Percentiles rank a stretch among this genome's conserved stretches.
Evolutionary conservation across 106 monocot species (phyloP).

Genomic region (Hemerocallis citrina): DNA sequence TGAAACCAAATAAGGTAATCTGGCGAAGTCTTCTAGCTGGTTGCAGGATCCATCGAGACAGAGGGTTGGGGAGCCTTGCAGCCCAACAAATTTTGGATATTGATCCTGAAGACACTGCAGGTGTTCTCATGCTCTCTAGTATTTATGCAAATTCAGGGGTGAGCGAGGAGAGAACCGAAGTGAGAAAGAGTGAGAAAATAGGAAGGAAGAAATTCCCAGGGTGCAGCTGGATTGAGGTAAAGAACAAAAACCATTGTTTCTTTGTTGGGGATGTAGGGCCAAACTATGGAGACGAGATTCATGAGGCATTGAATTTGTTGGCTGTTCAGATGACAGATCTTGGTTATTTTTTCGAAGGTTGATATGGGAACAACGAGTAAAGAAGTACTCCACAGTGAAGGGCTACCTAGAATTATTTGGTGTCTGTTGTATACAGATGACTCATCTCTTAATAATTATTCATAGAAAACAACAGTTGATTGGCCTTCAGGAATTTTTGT

Average conservation of each 20-base stretch:
- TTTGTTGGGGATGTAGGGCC: background rate
- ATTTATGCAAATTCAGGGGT: constrained; percentile 10
- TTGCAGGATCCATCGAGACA: constrained; percentile 13
- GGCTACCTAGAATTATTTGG: no score
- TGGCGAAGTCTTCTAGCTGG: constrained; percentile 29
- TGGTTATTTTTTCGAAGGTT: no score
- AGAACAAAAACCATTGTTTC: no score
- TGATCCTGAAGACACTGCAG: constrained; percentile 15
- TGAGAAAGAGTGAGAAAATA: background rate
- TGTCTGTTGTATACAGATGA: no score
- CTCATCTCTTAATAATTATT: no score
- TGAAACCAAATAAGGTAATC: constrained; percentile 19
- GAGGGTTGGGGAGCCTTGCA: constrained; percentile 12
- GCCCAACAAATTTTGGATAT: constrained; percentile 7
- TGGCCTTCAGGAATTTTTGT: no score
- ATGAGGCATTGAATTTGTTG: background rate
- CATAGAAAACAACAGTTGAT: no score
- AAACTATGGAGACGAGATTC: background rate
- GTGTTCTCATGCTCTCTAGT: constrained; percentile 10
- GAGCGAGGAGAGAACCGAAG: constrained; percentile 10
- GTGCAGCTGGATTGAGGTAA: no score
- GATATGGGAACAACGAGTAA: no score
- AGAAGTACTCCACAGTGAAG: no score
- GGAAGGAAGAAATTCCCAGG: constrained; percentile 18
- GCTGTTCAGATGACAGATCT: background rate